Conservation (phyloP, 164 flowering plant genomes). For the Magnolia officinalis region DNA sequence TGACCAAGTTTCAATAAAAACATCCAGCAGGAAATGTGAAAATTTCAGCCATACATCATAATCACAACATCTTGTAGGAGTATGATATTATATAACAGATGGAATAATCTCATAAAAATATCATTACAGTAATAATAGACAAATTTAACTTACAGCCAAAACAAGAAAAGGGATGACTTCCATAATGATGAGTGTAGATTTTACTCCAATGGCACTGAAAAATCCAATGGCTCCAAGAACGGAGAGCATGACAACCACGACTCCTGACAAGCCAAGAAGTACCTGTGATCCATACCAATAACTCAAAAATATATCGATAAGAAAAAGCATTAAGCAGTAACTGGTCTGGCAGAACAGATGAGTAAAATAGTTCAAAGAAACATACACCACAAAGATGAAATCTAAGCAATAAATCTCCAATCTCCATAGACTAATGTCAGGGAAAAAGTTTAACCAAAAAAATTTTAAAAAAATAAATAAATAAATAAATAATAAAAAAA, state of each 20-base stretch:
- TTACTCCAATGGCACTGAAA: slow-evolving; percentile 94
- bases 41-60: too few relatives aligned
- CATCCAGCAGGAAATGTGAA: too few relatives aligned
- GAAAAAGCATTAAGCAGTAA: background rate
- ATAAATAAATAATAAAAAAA: too few relatives aligned
- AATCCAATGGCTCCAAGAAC: slow-evolving; percentile 91
- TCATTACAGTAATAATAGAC: background rate
- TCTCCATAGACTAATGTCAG: too few relatives aligned
- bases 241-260: slow-evolving; percentile 86
- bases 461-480: too few relatives aligned
- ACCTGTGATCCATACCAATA: slow-evolving; percentile 48
- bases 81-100: background rate
- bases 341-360: background rate
- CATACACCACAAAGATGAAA: background rate
- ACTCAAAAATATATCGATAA: background rate
- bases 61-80: background rate
- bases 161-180: slow-evolving; percentile 99
- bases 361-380: background rate
- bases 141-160: slow-evolving; percentile 76
- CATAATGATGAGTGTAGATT: slow-evolving; percentile 95
- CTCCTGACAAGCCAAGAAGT: slow-evolving; percentile 89
- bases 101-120: background rate
- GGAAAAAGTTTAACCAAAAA: too few relatives aligned
- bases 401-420: too few relatives aligned
- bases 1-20: too few relatives aligned